phyloP scores from a whole-genome alignment of 169 alveolate genomes.

The Eimeria sp. region DNA sequence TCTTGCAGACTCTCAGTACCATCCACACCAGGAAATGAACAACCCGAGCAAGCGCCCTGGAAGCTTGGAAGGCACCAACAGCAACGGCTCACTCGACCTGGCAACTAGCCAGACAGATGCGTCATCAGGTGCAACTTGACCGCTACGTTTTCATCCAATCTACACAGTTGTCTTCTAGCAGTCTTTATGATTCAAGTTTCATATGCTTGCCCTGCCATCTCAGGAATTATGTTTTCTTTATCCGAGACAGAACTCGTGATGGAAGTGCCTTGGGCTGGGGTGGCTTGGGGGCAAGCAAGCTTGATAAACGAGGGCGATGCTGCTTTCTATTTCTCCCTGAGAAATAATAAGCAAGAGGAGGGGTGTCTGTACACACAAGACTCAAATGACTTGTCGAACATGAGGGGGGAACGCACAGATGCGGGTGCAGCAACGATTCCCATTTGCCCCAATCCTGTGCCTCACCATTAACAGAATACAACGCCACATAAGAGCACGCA shows the following conservation, averaged over 20 bases:
- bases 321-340: conserved; percentile 23
- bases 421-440: background rate
- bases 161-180: background rate
- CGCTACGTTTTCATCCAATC: background rate
- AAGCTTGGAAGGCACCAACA: background rate
- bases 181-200: background rate
- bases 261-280: conserved; percentile 57
- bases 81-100: background rate
- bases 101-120: conserved; percentile 37
- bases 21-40: background rate
- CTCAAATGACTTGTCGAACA: background rate
- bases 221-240: conserved; percentile 26
- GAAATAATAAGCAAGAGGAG: background rate
- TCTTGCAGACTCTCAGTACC: background rate
- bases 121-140: conserved; percentile 26
- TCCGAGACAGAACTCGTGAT: conserved; percentile 56
- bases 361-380: background rate
- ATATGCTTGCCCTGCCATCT: background rate
- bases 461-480: background rate
- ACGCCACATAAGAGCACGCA: background rate
- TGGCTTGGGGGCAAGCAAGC: conserved; percentile 36
- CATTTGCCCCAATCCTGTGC: background rate
- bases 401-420: background rate
- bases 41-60: background rate
- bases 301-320: conserved; percentile 31